Base-by-base conservation (phyloP, 805 yeast species). In the Wickerhamiella hasegawae region DNA sequence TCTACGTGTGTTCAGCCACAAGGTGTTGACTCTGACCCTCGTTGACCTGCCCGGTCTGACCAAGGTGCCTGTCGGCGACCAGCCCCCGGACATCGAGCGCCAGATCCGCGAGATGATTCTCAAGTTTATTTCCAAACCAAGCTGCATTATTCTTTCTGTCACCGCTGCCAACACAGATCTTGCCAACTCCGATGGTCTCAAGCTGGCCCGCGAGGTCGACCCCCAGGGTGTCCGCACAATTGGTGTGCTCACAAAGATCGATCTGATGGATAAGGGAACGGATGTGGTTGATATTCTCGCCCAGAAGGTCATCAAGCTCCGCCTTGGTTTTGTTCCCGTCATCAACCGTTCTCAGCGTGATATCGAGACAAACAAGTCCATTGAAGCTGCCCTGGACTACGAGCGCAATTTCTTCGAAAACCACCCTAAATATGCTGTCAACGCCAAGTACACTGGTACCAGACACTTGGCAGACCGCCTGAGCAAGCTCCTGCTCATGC, bases 21-120 rank as follows among this genome's bases (percentile, higher is more conserved):
- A 84, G 49, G 98, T 87, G 32, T 66, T 87, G 45, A 90, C 95
- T 19, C 69, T 87, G 57, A 90, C 98, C 9, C 69, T 90, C 49
- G 97, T 90, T 25, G 98, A 90, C 62, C 68, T 90, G 50, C 98
- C 98, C 4, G 98, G 98, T 44, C 71, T 90, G 50, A 90, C 98
- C 18, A 90, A 90, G 55, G 97, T 90, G 26, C 98, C 98, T 5
- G 96, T 90, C 32, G 98, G 98, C 37, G 98, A 90, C 58, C 98
- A 90, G 60, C 98, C 98, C 38, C 80, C 79, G 53, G 98, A 90
- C 55, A 90, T 90, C 45, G 98, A 90, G 62, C 74, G 69, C 45
- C 95, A 82, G 57, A 90, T 90, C 51, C 77, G 82, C 56, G 93
- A 83, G 46, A 77, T 90, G 82, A 68, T 90, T 35, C 67, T 90